Conservation (phyloP, 805 yeast species). For the Wickerhamomyces kurtzmanii region DNA sequence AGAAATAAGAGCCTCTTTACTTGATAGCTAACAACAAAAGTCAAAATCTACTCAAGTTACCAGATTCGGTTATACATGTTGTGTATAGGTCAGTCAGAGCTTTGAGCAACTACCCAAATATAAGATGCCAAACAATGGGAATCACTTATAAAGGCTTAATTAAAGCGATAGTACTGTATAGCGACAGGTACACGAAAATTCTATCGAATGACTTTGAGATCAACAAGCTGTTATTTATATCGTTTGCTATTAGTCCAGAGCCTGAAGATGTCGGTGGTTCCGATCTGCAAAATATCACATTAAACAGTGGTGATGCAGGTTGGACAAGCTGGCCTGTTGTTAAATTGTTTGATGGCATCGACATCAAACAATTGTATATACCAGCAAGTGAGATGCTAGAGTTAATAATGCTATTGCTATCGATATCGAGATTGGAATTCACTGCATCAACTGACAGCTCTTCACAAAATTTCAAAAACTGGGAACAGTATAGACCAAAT, state of each 20-base stretch:
- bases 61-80: slow-evolving; percentile 21
- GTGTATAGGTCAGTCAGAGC: slow-evolving; percentile 30
- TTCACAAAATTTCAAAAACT: no score
- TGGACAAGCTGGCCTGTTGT: slow-evolving; percentile 26
- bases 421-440: slow-evolving; percentile 29
- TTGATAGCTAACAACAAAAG: slow-evolving; percentile 10
- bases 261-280: slow-evolving; percentile 6
- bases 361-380: slow-evolving; percentile 25
- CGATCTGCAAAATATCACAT: slow-evolving; percentile 8
- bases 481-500: slow-evolving; percentile 31
- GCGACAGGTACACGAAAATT: slow-evolving; percentile 28
- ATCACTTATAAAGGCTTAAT: slow-evolving; percentile 29
- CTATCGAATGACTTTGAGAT: slow-evolving; percentile 28
- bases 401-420: slow-evolving; percentile 38
- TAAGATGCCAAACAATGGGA: slow-evolving; percentile 21
- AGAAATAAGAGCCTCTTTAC: slow-evolving; percentile 5
- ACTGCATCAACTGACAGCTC: no score
- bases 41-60: slow-evolving; percentile 21
- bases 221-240: slow-evolving; percentile 34
- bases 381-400: slow-evolving; percentile 30
- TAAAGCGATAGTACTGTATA: slow-evolving; percentile 33
- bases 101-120: slow-evolving; percentile 40
- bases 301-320: slow-evolving; percentile 6
- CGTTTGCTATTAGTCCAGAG: slow-evolving; percentile 23
- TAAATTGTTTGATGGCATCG: slow-evolving; percentile 32